phyloP scores from a whole-genome alignment of 139 green algal genomes.

The Picochlorum sp. region DNA sequence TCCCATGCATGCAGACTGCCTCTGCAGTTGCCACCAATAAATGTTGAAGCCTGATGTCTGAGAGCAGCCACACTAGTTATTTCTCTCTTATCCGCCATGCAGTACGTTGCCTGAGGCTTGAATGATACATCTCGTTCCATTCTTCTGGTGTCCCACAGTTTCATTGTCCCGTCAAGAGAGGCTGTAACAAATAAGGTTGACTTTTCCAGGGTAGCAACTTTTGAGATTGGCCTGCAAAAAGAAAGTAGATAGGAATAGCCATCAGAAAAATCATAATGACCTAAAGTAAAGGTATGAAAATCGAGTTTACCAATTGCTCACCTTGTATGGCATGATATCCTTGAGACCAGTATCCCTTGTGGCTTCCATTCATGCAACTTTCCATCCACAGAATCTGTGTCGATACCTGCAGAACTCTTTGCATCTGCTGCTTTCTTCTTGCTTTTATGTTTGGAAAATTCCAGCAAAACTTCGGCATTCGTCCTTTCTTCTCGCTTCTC shows the following conservation, averaged over 20 bases:
- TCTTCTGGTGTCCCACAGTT: constrained; percentile 83
- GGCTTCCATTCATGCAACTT: not conserved
- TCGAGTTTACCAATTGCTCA: not conserved
- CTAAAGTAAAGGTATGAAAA: too few species aligned
- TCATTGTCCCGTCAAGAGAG: constrained; percentile 72
- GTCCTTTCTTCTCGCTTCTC: too few species aligned
- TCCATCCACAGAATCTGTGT: too few species aligned
- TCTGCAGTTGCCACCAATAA: not conserved
- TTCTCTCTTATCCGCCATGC: not conserved
- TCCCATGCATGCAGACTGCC: too few species aligned
- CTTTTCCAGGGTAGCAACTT: constrained; percentile 10
- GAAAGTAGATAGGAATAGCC: too few species aligned
- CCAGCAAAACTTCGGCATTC: too few species aligned
- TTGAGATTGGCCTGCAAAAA: not conserved
- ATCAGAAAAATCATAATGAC: too few species aligned
- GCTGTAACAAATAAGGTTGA: constrained; percentile 66
- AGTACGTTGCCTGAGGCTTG: constrained; percentile 67
- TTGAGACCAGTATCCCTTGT: not conserved
- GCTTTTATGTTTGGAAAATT: too few species aligned
- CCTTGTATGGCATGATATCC: not conserved
- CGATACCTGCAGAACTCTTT: not conserved
- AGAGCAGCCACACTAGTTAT: not conserved
- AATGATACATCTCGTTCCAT: constrained; percentile 86
- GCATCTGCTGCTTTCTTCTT: not conserved
- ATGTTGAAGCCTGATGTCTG: not conserved